Base-by-base conservation (phyloP, 768 basidiomycete species). In the Mycena amicta region DNA sequence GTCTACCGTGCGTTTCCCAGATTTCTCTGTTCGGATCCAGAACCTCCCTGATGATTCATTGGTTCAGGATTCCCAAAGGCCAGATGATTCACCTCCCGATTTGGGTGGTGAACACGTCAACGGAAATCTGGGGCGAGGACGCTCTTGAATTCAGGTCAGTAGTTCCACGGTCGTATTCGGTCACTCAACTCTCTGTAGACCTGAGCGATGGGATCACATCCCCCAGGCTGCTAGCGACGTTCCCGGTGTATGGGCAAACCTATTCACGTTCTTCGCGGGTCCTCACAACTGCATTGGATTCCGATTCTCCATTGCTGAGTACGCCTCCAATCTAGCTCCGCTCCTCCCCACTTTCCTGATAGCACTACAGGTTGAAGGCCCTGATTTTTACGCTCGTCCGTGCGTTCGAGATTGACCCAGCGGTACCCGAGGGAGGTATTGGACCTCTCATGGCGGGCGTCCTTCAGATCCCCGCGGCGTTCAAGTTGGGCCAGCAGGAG, bases 261-360 rank as follows among this genome's bases (percentile, higher is more conserved):
- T 52, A 29, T 28, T 57, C 43, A 57, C 51, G 23, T 57, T 57
- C 22, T 52, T 57, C 15, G 50, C 56, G 5, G 56, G 56, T 4
- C 83, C 86, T 16, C 78, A 80, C 22, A 78, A 85, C 1, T 90
- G 88, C 59, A 88, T 89, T 31, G 87, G 87, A 0, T 88, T 83
- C 67, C 80, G 84, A 5, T 89, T 89, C 65, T 76, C 88, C n/a
- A 68, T 89, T n/a, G 73, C 81, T 18, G 85, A 86, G 84, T 57
- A 5, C 51, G 51, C 18, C 33, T 26, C 16, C 16, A 20, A 3
- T 37, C 33, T 3, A n/a, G n/a, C 15, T 15, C 18, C 29, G 12
- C 20, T 2, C 2, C 18, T 30, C 16, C 15, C 2, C 45, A 1
- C 3, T 4, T 2, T 3, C 39, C 5, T n/a, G 33, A 37, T 37